Conservation (phyloP, 129 eudicot species). For the Heracleum sosnowskyi region DNA sequence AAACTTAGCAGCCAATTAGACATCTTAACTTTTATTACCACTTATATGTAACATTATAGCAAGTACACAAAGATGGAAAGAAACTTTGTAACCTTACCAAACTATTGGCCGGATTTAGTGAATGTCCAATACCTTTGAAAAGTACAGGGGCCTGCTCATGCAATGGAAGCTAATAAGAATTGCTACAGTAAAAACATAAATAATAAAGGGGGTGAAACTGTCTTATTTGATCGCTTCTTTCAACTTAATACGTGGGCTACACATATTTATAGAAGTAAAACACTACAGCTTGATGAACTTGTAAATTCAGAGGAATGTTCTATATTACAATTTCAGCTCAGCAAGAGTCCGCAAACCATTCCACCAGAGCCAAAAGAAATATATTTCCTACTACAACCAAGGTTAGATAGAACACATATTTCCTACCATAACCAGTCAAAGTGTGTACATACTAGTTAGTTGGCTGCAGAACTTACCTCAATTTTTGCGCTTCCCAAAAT, state of each 20-base stretch:
- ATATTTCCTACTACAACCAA: not conserved
- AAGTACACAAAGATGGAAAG: constrained; percentile 16
- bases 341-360: not conserved
- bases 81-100: constrained; percentile 12
- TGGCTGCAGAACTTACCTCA: constrained; percentile 31
- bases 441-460: not conserved
- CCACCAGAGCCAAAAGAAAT: not conserved
- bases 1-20: not conserved
- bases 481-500: constrained; percentile 40
- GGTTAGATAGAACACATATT: not conserved
- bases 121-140: constrained; percentile 25
- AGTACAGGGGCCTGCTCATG: constrained; percentile 30
- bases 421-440: not conserved
- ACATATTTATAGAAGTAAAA: not conserved
- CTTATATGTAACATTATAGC: constrained; percentile 3
- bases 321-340: not conserved
- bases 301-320: not conserved
- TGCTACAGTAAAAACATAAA: not conserved
- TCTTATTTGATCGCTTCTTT: not conserved
- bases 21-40: not conserved
- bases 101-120: constrained; percentile 25
- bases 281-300: not conserved
- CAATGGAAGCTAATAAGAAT: not conserved
- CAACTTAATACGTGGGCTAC: not conserved
- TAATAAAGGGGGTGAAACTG: not conserved